A percentile compares a stretch with the other conserved stretches of the same genome.
These are phyloP conservation scores for Pestalotiopsis sp. DNA, from an alignment of 2,329 filamentous ascomycete species.

Conservation along the genomic window DNA sequence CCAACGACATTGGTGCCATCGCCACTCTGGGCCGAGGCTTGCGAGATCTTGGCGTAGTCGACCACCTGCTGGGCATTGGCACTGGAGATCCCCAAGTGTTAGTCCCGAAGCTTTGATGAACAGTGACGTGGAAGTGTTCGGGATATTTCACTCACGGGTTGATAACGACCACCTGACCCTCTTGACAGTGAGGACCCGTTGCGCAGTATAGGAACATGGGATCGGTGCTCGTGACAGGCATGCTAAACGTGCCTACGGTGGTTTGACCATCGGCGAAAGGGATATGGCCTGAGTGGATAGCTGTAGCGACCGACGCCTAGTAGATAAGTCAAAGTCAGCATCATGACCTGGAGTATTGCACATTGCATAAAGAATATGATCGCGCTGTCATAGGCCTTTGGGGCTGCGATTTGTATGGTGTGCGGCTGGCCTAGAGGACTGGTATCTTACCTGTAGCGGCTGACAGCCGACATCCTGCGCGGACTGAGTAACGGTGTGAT, in stretches of 20 bases:
- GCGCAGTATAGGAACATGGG: constrained; percentile 56
- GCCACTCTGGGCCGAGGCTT: constrained; percentile 23
- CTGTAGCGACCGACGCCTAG: constrained; percentile 27
- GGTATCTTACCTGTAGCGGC: constrained; percentile 33
- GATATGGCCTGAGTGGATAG: constrained; percentile 44
- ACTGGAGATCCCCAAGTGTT: constrained; percentile 15
- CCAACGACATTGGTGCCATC: constrained; percentile 30
- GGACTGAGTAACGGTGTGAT: constrained; percentile 47
- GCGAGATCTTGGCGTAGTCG: constrained; percentile 28
- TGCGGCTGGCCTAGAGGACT: not conserved
- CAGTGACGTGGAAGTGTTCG: not conserved
- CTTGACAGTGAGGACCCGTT: constrained; percentile 49
- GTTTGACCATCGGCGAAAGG: constrained; percentile 37
- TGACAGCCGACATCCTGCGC: constrained; percentile 36
- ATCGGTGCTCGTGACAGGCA: constrained; percentile 44
- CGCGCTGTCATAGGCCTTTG: not conserved
- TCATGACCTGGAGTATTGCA: not conserved
- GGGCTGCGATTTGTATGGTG: too few relatives aligned
- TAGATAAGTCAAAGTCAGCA: not conserved
- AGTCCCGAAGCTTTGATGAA: constrained; percentile 8
- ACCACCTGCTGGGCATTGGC: constrained; percentile 30
- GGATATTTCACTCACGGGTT: constrained; percentile 42
- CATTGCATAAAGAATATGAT: too few relatives aligned
- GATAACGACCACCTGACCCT: constrained; percentile 53
- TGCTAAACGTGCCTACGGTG: constrained; percentile 47